A percentile compares a stretch with the other conserved stretches of the same genome.
Evolutionary conservation across 1,139 yeast genomes (phyloP).

Genomic region (Arxiozyma slooffiae): DNA sequence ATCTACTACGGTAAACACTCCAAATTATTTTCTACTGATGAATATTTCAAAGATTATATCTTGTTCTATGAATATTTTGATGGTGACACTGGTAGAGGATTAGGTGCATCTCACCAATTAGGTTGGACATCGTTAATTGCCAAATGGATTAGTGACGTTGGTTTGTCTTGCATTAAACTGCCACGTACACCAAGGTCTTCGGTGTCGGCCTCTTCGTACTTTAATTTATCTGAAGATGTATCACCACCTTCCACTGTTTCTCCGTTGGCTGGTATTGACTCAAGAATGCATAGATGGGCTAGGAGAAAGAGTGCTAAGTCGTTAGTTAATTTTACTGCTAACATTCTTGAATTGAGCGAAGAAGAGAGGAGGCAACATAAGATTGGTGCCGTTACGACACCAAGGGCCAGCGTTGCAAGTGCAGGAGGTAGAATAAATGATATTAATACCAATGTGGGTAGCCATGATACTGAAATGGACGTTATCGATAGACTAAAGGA

Average conservation of each 20-base stretch:
- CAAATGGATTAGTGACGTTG: constrained; percentile 87
- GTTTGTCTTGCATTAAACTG: constrained; percentile 49
- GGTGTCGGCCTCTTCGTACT: constrained; percentile 11
- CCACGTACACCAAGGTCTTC: constrained; percentile 40
- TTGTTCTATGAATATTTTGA: constrained; percentile 87
- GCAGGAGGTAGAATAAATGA: constrained; percentile 9
- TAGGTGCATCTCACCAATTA: constrained; percentile 92
- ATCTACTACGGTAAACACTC: constrained; percentile 57
- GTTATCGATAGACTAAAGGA: constrained; percentile 17
- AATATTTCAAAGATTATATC: constrained; percentile 64
- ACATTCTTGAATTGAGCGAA: constrained; percentile 54
- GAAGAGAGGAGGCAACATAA: constrained; percentile 39
- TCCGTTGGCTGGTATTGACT: constrained; percentile 7
- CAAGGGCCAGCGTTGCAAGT: constrained; percentile 18
- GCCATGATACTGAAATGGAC: constrained; percentile 12
- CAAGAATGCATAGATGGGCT: constrained; percentile 33
- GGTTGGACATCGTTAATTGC: constrained; percentile 97
- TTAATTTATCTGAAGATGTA: constrained; percentile 1
- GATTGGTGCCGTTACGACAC: constrained; percentile 20
- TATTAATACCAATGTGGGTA: neutral
- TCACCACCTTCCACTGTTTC: constrained; percentile 10
- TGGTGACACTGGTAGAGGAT: constrained; percentile 91
- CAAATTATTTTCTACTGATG: constrained; percentile 55
- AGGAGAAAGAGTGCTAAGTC: constrained; percentile 69
- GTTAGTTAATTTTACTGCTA: constrained; percentile 54